Base-by-base conservation (phyloP, 345 rosid species). In the Punica granatum region DNA sequence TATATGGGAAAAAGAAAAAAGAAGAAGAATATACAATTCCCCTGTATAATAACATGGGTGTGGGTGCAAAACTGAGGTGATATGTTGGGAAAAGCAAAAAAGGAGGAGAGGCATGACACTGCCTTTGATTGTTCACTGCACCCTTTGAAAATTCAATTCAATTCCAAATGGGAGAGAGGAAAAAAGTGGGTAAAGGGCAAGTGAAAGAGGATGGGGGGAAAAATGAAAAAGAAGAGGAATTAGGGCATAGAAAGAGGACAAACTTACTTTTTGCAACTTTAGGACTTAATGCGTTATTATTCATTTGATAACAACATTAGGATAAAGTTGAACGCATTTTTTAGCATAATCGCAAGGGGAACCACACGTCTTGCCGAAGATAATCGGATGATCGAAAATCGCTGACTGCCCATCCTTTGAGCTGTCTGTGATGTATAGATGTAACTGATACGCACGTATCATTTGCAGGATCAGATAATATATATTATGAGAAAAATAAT, bases 51-150 rank as follows among this genome's bases (percentile, higher is more conserved):
- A 25, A 59, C 26, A 12, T 32, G 18, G 13, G 18, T 63, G 66
- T n/a, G 21, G 8, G 61, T 31, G 59, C 23, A 51, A 51, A 34
- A 23, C 1, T 18, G 42, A 49, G 43, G 61, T 53, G 62, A 67
- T 49, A 35, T 34, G 62, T 53, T 67, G 61, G 61, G 60, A 53
- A 67, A 67, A 53, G 48, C 31, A 25, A 67, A 35, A 49, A 26
- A 13, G 60, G 41, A 16, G 9, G 48, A 34, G 14, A 25, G 44
- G 35, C 62, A 25, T 1, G 69, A 67, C 69, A 19, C 62, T 31
- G 54, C 69, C 62, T 19, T 15, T 36, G 59, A 9, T 46, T 66
- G 16, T 36, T 54, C 69, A 67, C 43, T 15, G 18, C 32, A 21
- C 32, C 4, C 28, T 35, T n/a, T 32, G 42, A 66, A 15, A 31